Percentiles rank a stretch among this genome's conserved stretches.
These are phyloP conservation scores for Tagetes patula DNA, from an alignment of 129 eudicot species.

Conservation along the genomic window DNA sequence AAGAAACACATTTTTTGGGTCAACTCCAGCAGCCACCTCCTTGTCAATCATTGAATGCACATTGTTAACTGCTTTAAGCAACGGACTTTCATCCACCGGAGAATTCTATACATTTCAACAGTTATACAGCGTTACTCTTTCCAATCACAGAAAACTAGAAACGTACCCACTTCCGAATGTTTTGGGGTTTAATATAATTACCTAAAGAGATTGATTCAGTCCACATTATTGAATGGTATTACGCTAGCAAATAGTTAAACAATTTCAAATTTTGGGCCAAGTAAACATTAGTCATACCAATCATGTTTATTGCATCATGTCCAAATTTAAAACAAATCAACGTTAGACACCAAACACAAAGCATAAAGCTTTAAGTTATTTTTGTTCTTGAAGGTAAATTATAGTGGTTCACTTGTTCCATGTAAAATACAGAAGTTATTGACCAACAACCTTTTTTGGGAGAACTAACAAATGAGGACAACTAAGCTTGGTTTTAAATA, in stretches of 20 bases:
- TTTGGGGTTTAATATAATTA: too few relatives aligned
- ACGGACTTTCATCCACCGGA: constrained; percentile 67
- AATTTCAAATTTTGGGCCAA: too few relatives aligned
- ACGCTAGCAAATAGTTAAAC: too few relatives aligned
- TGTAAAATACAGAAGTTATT: constrained; percentile 9
- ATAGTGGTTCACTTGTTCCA: not conserved
- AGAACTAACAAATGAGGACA: too few relatives aligned
- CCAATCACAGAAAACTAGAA: not conserved
- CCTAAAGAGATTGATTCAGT: too few relatives aligned
- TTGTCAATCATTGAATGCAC: constrained; percentile 88
- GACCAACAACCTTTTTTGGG: too few relatives aligned
- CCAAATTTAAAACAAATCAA: constrained; percentile 10
- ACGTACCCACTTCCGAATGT: not conserved
- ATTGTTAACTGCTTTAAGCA: constrained; percentile 78
- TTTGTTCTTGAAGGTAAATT: constrained; percentile 10
- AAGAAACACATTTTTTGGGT: constrained; percentile 78
- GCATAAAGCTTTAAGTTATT: not conserved
- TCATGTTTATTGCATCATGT: not conserved
- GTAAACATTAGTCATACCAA: not conserved
- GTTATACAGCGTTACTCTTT: not conserved
- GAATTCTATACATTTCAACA: constrained; percentile 50
- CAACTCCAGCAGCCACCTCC: constrained; percentile 79
- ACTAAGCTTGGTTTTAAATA: too few relatives aligned
- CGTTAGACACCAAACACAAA: constrained; percentile 8
- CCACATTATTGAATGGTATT: too few relatives aligned